Evolutionary conservation across 495 filamentous ascomycete species (phyloP), one percentile per base, ranked within the genome.

Genomic region (Cenococcum geophilum): DNA sequence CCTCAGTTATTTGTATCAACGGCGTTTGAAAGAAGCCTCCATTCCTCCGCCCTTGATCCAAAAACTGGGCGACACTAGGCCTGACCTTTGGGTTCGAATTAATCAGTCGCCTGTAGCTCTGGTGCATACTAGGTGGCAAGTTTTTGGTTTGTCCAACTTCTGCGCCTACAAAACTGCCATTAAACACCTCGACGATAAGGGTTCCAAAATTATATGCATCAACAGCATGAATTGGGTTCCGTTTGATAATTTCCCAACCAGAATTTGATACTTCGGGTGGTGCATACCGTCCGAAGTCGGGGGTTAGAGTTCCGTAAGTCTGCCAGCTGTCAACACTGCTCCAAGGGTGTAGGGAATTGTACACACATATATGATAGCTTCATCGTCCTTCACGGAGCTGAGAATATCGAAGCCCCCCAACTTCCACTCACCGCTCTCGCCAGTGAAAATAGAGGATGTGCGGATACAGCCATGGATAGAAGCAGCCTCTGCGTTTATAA

Each of bases 371-470:
- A 97, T 91, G 43, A 96, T 79, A 8, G 89, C 88, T 55, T 96
- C 87, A 58, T 97, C 92, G 37, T 97, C 93, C 70, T 96, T 96
- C 74, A 96, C 87, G 21, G 89, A 95, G 74, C 92, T 97, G 40
- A 97, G 72, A 10, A 95, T 80, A 64, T 98, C 95, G 59, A 97
- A 93, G 9, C 93, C 93, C 4, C 88, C 91, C 2, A 98, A 76
- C 72, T 93, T 97, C 93, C 93, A 98, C 72, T 97, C 93, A 32
- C 93, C 93, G 74, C 93, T 96, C 71, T 97, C 92, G 72, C 89
- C 88, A 14, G 86, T 89, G 70, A 87, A 97, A 64, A 98, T 81
- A 0, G 92, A 96, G 1, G 89, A 88, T 21, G 87, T 84, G 57
- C 89, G 82, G 27, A 97, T 78, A 61, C 82, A 89, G 40, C 92